These are phyloP conservation scores for Heliosperma pusillum DNA, from an alignment of 148 eudicot species.

Conservation along the genomic window DNA sequence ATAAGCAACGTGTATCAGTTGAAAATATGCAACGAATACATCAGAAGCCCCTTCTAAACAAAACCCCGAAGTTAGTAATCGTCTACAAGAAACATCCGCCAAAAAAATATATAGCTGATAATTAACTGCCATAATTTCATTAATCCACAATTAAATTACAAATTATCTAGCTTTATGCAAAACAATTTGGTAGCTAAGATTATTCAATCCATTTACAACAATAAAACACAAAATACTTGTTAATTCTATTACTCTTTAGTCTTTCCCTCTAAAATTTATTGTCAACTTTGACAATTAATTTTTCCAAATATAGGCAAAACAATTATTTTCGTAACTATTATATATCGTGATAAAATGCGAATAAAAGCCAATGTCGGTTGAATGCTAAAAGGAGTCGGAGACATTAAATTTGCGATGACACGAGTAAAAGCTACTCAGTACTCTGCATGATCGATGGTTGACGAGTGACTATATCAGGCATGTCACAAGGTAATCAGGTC, in stretches of 20 bases:
- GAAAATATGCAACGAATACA: neutral
- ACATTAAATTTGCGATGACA: too few species aligned
- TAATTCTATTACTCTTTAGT: conserved; percentile 26
- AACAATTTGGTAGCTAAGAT: conserved; percentile 9
- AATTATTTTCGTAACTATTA: too few species aligned
- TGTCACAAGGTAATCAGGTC: conserved; percentile 30
- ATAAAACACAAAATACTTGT: neutral
- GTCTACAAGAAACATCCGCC: neutral
- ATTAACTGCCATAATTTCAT: conserved; percentile 16
- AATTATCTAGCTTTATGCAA: neutral
- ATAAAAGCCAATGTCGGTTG: too few species aligned
- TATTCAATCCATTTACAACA: conserved; percentile 12
- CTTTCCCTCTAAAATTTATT: neutral
- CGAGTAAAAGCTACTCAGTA: too few species aligned
- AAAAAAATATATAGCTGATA: neutral
- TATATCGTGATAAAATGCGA: too few species aligned
- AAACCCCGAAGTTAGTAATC: neutral
- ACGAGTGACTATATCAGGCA: neutral
- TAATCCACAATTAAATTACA: conserved; percentile 6
- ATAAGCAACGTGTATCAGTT: neutral
- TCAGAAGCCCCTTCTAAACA: neutral
- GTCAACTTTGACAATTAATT: too few species aligned
- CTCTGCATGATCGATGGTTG: too few species aligned
- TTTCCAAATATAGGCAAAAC: too few species aligned
- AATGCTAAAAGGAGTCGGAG: too few species aligned